phyloP scores from a whole-genome alignment of 2,329 filamentous ascomycete genomes.

The Stemphylium lycopersici region DNA sequence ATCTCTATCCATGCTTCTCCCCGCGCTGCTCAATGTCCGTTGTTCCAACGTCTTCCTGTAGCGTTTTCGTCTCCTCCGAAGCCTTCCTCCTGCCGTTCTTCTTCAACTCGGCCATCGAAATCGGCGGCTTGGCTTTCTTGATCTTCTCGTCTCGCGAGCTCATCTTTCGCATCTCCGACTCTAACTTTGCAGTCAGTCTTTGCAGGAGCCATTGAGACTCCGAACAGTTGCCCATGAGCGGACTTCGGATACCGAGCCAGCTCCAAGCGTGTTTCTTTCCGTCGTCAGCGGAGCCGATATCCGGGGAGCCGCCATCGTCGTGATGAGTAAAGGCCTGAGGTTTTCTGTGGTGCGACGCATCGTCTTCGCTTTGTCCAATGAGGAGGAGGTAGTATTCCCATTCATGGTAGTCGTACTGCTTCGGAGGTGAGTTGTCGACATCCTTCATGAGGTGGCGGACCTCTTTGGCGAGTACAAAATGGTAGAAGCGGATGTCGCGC shows the following conservation, averaged over 20 bases:
- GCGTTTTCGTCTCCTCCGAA: conserved; percentile 8
- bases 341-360: conserved; percentile 45
- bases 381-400: conserved; percentile 49
- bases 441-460: conserved; percentile 53
- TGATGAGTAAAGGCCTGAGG: conserved; percentile 32
- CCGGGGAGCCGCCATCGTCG: conserved; percentile 26
- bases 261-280: conserved; percentile 69
- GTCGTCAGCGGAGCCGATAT: conserved; percentile 42
- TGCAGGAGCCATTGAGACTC: conserved; percentile 78
- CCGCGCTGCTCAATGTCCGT: conserved; percentile 14
- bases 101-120: conserved; percentile 41
- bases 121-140: conserved; percentile 35
- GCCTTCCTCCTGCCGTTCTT: conserved; percentile 4
- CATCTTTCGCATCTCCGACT: conserved; percentile 46
- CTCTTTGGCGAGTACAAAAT: conserved; percentile 55
- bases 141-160: conserved; percentile 22
- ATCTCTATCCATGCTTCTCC: conserved; percentile 3
- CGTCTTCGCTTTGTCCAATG: conserved; percentile 49
- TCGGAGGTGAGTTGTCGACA: conserved; percentile 46
- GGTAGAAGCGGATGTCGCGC: conserved; percentile 60
- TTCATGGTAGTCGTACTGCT: conserved; percentile 49
- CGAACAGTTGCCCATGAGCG: conserved; percentile 70
- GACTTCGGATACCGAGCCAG: conserved; percentile 73
- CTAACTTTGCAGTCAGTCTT: conserved; percentile 63
- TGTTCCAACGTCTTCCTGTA: conserved; percentile 15